phyloP scores from a whole-genome alignment of 495 filamentous ascomycete genomes.

The Poronia punctata region DNA sequence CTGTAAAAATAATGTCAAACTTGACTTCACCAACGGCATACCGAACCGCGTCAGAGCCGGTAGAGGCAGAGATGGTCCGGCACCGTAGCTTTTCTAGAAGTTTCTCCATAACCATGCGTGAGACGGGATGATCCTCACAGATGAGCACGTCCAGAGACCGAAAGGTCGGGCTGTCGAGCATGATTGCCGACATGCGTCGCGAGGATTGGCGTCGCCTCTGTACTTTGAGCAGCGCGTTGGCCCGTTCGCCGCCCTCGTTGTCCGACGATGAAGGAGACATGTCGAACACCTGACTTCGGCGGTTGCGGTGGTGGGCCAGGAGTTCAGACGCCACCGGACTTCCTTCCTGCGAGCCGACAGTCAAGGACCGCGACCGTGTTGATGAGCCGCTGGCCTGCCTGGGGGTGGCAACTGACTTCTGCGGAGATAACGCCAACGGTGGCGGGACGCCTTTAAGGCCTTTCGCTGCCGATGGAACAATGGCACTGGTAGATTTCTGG shows the following conservation, averaged over 20 bases:
- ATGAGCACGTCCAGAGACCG: constrained; percentile 89
- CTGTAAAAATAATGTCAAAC: constrained; percentile 97
- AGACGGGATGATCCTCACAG: constrained; percentile 98
- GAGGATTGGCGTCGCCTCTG: constrained; percentile 89
- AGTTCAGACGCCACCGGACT: constrained; percentile 62
- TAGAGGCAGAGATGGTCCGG: constrained; percentile 84
- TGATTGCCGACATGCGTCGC: constrained; percentile 82
- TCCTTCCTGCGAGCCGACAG: constrained; percentile 88
- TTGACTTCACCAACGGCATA: constrained; percentile 89
- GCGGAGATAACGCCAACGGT: constrained; percentile 43
- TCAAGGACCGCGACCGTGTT: constrained; percentile 74
- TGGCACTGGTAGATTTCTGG: constrained; percentile 53
- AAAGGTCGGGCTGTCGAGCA: constrained; percentile 73
- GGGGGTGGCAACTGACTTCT: constrained; percentile 41
- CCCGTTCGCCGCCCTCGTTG: constrained; percentile 88
- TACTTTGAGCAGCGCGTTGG: constrained; percentile 86
- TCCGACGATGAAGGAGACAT: constrained; percentile 97
- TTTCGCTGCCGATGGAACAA: constrained; percentile 71
- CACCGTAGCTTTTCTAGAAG: constrained; percentile 90
- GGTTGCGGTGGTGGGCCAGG: constrained; percentile 75
- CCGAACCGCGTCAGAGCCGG: constrained; percentile 82
- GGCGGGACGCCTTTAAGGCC: constrained; percentile 49
- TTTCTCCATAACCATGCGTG: constrained; percentile 92
- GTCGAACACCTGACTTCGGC: constrained; percentile 89
- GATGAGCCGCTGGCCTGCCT: constrained; percentile 40